phyloP scores from a whole-genome alignment of 1,284 basidiomycete genomes.

The Ceratobasidium sp. region DNA sequence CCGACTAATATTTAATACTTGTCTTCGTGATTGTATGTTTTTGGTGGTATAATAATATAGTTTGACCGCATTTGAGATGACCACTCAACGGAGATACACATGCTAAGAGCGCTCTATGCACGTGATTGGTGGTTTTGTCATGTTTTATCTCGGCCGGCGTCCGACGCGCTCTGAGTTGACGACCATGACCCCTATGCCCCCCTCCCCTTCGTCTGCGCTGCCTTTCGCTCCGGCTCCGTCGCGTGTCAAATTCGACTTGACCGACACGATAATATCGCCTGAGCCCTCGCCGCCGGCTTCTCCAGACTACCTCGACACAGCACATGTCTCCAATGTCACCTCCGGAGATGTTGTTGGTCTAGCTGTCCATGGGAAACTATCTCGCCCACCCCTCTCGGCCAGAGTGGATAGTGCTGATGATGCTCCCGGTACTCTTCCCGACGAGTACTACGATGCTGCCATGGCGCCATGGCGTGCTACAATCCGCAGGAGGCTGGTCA shows the following conservation, averaged over 20 bases:
- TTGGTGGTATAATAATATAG: no score
- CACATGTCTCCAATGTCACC: background rate
- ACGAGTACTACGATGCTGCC: conserved; percentile 74
- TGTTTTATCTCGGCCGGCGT: background rate
- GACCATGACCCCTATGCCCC: conserved; percentile 23
- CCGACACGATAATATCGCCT: conserved; percentile 36
- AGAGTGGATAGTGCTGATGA: conserved; percentile 36
- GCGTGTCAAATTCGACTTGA: conserved; percentile 40
- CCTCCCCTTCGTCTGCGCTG: background rate
- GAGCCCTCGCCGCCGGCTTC: conserved; percentile 12
- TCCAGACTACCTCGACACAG: conserved; percentile 16
- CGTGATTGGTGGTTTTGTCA: background rate
- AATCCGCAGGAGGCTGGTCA: conserved; percentile 72
- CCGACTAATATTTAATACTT: no score
- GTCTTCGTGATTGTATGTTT: background rate
- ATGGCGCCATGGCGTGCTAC: conserved; percentile 77
- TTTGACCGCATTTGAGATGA: no score
- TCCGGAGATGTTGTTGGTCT: background rate
- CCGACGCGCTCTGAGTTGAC: conserved; percentile 7
- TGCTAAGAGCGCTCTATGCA: background rate
- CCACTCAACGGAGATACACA: no score
- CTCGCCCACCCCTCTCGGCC: background rate
- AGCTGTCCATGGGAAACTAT: background rate
- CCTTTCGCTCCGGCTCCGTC: conserved; percentile 36
- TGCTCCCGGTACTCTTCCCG: conserved; percentile 56